Evolutionary conservation across 2,329 filamentous ascomycete genomes (phyloP), one percentile per base, ranked within the genome.

Genomic region (Dendryphion nanum): DNA sequence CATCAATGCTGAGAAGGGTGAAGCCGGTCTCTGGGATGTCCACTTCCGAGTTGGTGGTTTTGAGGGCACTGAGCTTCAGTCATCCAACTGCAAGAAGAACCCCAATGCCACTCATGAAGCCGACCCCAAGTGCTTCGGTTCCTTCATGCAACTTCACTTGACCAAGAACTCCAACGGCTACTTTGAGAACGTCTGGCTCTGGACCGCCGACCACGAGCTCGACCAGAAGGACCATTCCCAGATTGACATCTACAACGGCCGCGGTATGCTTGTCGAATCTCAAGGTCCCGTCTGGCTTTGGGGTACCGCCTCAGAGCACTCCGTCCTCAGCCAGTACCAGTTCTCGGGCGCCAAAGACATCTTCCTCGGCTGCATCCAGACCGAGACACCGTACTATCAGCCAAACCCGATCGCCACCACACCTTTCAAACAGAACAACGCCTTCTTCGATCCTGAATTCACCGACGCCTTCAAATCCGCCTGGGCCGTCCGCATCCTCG

Each of bases 41-140:
- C 93, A 98, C 73, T 85, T 93, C 70, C 88, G 93, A 59, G 80
- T 98, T 53, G 91, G 89, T 54, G 93, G 93, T 30, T 83, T 84
- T 38, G 83, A 86, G 4, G 91, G 91, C 43, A 94, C 90, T 18
- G 69, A 86, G 48, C 78, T 97, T 13, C 87, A 94, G 68, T 85
- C 83, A 14, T 77, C 87, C 64, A 82, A 75, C 38, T 96, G 90
- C 72, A 67, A 78, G 63, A 94, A 94, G 76, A 86, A 83, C 46
- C 85, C 86, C 29, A 73, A 76, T 35, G 69, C 73, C 12, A 76
- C 74, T 5, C 81, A 85, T 35, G 64, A 68, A 3, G 77, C 83
- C 48, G 82, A 86, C 47, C 59, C 76, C 3, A 71, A 80, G 23
- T 95, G 89, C 67, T 75, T 84, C 24, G 89, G 83, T 21, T 79